A percentile compares a stretch with the other conserved stretches of the same genome.
Conservation (phyloP, 768 basidiomycete species). For the Cyclocybe aegerita region DNA sequence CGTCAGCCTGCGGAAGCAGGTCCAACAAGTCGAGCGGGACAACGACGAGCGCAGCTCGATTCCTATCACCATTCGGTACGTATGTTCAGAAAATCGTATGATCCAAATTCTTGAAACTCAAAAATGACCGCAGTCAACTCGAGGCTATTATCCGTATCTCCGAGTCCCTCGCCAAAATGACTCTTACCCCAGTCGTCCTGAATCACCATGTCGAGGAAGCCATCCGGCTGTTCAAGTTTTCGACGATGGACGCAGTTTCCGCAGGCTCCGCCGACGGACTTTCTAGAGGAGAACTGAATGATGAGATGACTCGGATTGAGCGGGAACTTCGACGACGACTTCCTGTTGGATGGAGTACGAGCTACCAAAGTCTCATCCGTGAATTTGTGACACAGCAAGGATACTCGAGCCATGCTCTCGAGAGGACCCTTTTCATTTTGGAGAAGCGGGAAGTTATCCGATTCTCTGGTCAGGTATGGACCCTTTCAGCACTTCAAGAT, state of each 20-base stretch:
- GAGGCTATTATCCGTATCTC: constrained; percentile 99
- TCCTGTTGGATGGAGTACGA: constrained; percentile 96
- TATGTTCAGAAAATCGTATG: constrained; percentile 6
- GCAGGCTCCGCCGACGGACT: constrained; percentile 93
- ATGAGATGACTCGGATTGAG: constrained; percentile 90
- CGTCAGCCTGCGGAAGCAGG: constrained; percentile 88
- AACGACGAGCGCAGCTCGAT: constrained; percentile 98
- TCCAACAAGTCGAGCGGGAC: constrained; percentile 93
- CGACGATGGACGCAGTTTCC: constrained; percentile 98
- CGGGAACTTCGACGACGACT: constrained; percentile 79
- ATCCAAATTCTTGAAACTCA: too few species aligned
- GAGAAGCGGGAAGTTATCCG: constrained; percentile 96
- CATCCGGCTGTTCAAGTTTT: constrained; percentile 96
- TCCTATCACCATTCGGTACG: constrained; percentile 94
- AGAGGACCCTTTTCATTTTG: constrained; percentile 85
- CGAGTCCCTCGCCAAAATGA: constrained; percentile 93
- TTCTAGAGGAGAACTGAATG: constrained; percentile 87
- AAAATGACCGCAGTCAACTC: constrained; percentile 59
- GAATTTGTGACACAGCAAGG: constrained; percentile 95
- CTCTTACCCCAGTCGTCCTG: constrained; percentile 81
- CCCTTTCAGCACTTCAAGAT: constrained; percentile 2
- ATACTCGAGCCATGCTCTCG: constrained; percentile 86
- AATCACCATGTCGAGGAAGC: constrained; percentile 97
- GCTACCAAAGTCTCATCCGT: constrained; percentile 87
- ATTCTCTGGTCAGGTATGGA: constrained; percentile 70